Evolutionary conservation across 257 asterid genomes (phyloP).

Genomic region (Pogostemon cablin): DNA sequence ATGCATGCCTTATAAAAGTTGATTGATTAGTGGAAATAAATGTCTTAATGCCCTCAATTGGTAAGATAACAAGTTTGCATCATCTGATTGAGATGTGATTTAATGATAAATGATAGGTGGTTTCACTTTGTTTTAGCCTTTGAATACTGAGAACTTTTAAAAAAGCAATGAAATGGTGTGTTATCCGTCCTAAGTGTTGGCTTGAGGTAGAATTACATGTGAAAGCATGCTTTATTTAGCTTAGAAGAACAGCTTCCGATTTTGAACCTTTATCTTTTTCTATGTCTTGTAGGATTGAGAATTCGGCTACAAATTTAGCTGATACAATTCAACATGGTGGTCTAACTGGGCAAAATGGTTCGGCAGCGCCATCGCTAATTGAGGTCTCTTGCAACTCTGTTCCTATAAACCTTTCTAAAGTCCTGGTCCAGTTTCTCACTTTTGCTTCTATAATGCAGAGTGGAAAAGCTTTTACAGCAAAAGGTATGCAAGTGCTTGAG

Average conservation of each 20-base stretch:
- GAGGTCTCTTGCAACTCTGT: constrained; percentile 55
- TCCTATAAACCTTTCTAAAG: constrained; percentile 18
- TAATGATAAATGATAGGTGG: constrained; percentile 12
- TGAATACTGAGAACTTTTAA: background rate
- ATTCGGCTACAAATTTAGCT: constrained; percentile 69
- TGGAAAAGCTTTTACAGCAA: constrained; percentile 84
- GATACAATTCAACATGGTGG: constrained; percentile 81
- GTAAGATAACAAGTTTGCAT: constrained; percentile 3
- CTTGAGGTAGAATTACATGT: constrained; percentile 10
- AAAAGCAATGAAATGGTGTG: background rate
- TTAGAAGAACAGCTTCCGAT: background rate
- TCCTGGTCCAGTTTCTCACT: constrained; percentile 26
- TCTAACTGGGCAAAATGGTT: constrained; percentile 54
- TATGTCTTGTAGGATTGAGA: constrained; percentile 67
- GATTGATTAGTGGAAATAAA: constrained; percentile 4
- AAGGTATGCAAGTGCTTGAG: constrained; percentile 94
- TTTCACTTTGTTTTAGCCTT: background rate
- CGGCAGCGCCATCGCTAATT: constrained; percentile 75
- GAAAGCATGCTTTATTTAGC: constrained; percentile 18
- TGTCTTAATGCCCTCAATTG: background rate
- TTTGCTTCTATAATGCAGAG: constrained; percentile 49
- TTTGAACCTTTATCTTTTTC: constrained; percentile 33
- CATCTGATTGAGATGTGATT: constrained; percentile 9
- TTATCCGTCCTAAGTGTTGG: background rate
- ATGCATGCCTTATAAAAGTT: constrained; percentile 10